Evolutionary conservation across 177 flowering plant species (phyloP), one percentile per base, ranked within the genome.

Genomic region (Vitis hybrid): DNA sequence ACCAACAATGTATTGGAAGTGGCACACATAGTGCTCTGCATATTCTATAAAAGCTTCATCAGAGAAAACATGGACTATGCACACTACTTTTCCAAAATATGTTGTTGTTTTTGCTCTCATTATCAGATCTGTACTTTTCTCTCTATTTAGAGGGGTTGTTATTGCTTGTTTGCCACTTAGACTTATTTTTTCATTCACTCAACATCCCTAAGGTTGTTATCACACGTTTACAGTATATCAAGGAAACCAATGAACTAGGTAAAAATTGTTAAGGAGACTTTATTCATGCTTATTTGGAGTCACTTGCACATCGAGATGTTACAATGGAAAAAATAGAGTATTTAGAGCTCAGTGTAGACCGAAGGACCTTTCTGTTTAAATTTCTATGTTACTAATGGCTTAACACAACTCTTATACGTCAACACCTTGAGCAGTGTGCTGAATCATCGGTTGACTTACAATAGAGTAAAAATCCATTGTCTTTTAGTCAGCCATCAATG

Each of bases 111-210:
- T 95, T 71, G 91, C 99, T 57, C 93, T 98, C 57, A 84, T 95
- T 73, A 93, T 85, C 72, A 98, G 98, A 80, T 95, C 99, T 50
- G 91, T 95, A 9, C 91, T 95, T 78, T 95, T 95, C 71, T 51
- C 90, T 68, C 91, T 95, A 67, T 95, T 95, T 85, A 98, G 97
- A 63, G 99, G 99, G 68, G 97, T 93, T 82, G 98, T 94, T 65
- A 93, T 95, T 70, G 91, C 91, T 75, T 88, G 92, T 80, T 78
- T 95, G 65, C 99, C 98, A 61, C 60, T 95, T 76, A 96, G 98
- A 58, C 97, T 91, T 67, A 87, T 95, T 68, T 86, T 85, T 83
- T 80, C 98, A 60, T 93, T 95, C 77, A 77, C 93, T 66, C 80
- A 92, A 79, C 97, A 98, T 48, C 98, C 98, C 41, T 24, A 94